These are phyloP conservation scores for Buxus sempervirens DNA, from an alignment of 164 flowering plant species.

Conservation along the genomic window DNA sequence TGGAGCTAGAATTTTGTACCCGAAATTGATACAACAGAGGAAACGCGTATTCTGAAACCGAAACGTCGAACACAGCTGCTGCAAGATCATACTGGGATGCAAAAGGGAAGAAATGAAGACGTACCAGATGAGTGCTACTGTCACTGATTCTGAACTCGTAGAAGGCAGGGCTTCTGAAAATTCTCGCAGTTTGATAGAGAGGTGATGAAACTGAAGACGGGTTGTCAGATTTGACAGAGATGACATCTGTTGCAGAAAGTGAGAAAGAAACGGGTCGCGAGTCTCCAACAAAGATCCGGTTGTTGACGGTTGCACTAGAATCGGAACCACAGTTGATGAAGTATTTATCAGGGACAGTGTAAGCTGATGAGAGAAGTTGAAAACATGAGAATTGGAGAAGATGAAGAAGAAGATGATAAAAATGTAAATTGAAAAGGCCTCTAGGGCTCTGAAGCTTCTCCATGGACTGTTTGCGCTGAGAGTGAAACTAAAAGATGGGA, in stretches of 20 bases:
- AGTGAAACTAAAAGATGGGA: background rate
- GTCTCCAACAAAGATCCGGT: slow-evolving; percentile 32
- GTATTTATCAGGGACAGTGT: slow-evolving; percentile 25
- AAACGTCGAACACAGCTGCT: slow-evolving; percentile 26
- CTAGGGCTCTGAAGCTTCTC: background rate
- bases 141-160: slow-evolving; percentile 22
- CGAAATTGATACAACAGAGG: slow-evolving; percentile 19
- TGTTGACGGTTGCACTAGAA: slow-evolving; percentile 1
- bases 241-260: slow-evolving; percentile 11
- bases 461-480: background rate
- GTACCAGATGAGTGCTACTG: slow-evolving; percentile 30
- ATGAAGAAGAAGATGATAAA: background rate
- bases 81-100: slow-evolving; percentile 16
- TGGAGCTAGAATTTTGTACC: background rate
- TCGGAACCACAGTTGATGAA: slow-evolving; percentile 58
- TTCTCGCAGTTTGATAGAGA: slow-evolving; percentile 37
- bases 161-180: slow-evolving; percentile 21
- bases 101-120: slow-evolving; percentile 47
- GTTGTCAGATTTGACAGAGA: background rate
- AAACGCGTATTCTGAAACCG: slow-evolving; percentile 8
- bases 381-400: background rate
- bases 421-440: background rate
- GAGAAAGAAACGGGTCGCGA: slow-evolving; percentile 1
- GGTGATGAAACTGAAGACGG: background rate
- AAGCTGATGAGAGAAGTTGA: slow-evolving; percentile 11